Conservation (phyloP, 176 grass and related monocot species). For the Juncus effusus region DNA sequence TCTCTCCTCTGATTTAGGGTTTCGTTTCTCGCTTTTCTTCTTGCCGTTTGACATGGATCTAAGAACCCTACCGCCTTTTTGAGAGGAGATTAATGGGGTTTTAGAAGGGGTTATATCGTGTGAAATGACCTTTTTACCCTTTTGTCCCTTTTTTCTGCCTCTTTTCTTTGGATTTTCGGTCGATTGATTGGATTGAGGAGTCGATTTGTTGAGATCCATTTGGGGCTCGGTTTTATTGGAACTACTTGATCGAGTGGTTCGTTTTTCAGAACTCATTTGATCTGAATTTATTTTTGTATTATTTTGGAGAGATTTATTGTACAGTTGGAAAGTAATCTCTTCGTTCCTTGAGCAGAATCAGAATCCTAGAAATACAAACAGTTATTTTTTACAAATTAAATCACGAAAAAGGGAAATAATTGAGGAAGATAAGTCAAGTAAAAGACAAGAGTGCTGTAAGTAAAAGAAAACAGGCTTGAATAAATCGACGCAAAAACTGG, state of each 20-base stretch:
- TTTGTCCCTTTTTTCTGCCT: slow-evolving; percentile 32
- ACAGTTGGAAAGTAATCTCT: too few species aligned
- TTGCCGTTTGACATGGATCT: slow-evolving; percentile 46
- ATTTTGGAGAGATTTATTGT: too few species aligned
- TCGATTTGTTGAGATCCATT: slow-evolving; percentile 12
- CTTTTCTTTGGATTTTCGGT: slow-evolving; percentile 22
- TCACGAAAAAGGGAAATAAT: too few species aligned
- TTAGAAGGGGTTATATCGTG: slow-evolving; percentile 16
- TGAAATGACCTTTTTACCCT: slow-evolving; percentile 20
- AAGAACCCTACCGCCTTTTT: slow-evolving; percentile 45
- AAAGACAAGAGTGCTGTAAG: too few species aligned
- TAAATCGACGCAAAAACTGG: too few species aligned
- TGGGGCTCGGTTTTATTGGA: not conserved
- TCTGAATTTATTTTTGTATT: too few species aligned
- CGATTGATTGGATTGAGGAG: slow-evolving; percentile 10
- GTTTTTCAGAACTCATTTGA: too few species aligned
- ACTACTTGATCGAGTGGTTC: slow-evolving; percentile 5
- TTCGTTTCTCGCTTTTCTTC: slow-evolving; percentile 18
- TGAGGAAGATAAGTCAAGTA: too few species aligned
- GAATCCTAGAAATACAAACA: too few species aligned
- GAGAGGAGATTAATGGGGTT: slow-evolving; percentile 61
- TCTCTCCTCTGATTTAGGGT: not conserved
- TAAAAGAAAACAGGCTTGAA: too few species aligned
- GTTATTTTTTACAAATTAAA: too few species aligned
- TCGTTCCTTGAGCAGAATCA: too few species aligned